Conservation (phyloP, 2,329 filamentous ascomycete species). For the Talaromyces sp. region DNA sequence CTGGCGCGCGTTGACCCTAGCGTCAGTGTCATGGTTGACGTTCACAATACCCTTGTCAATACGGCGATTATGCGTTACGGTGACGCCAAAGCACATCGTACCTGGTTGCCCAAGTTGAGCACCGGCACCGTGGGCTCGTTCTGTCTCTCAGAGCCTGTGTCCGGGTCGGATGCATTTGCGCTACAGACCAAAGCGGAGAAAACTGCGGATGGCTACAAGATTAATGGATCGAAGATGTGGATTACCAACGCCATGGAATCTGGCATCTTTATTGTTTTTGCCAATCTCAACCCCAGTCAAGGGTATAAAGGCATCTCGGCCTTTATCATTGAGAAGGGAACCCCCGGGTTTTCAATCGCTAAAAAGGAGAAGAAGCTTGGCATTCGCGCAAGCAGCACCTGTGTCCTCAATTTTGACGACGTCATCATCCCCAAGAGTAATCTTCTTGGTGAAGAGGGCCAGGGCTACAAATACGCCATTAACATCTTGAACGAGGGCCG, state of each 20-base stretch:
- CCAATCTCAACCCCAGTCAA: constrained; percentile 87
- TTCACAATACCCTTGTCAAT: constrained; percentile 98
- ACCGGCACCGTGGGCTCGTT: constrained; percentile 89
- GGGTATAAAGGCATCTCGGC: constrained; percentile 97
- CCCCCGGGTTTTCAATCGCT: constrained; percentile 86
- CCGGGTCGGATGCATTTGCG: constrained; percentile 94
- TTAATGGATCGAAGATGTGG: constrained; percentile 98
- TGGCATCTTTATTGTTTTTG: constrained; percentile 95
- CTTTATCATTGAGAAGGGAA: constrained; percentile 90
- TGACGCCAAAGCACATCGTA: constrained; percentile 74
- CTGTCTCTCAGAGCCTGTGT: constrained; percentile 88
- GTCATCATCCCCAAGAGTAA: constrained; percentile 87
- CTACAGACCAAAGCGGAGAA: constrained; percentile 87
- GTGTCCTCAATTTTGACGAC: constrained; percentile 96
- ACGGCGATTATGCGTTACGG: constrained; percentile 88
- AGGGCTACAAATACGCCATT: constrained; percentile 98
- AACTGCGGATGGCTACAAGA: constrained; percentile 79
- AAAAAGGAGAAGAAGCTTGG: constrained; percentile 99
- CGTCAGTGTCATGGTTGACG: constrained; percentile 92
- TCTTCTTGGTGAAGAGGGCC: constrained; percentile 81
- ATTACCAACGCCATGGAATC: constrained; percentile 98
- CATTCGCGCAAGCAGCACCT: constrained; percentile 93
- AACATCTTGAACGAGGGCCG: constrained; percentile 90
- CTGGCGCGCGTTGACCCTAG: constrained; percentile 90
- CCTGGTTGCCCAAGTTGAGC: constrained; percentile 85